Base-by-base conservation (phyloP, 176 grass and related monocot species). In the Rhynchospora breviuscula region DNA sequence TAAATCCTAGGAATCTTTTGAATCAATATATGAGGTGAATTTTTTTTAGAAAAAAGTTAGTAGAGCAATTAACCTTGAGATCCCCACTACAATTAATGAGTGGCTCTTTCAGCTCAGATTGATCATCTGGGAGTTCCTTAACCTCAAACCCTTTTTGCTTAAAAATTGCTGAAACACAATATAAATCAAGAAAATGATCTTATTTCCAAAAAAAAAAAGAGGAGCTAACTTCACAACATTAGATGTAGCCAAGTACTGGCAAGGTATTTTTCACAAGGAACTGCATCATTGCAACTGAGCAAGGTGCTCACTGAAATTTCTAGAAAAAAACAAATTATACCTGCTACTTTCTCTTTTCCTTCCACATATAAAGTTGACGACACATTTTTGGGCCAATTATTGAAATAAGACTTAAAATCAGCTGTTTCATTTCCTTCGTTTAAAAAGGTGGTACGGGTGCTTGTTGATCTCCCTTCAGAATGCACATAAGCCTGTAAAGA, bases 321-420 rank as follows among this genome's bases (percentile, higher is more conserved):
- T 53, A 53, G 54, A 8, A 54, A 46, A 54, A 46, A 31, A 52
- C 0, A 54, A 54, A 76, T 76, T 76, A 1, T 18, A 95, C 93
- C 93, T 92, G 93, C 93, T 61, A 92, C 93, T 90, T 95, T 95
- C 81, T 89, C 90, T 84, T 91, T 80, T 17, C 93, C 93, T 87
- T 86, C 85, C 7, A 90, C 88, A 58, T 95, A 92, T 68, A 95
- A 87, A 44, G 92, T 92, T 23, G 81, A 56, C 26, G 88, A 60
- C 47, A 59, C 76, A 89, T 85, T 97, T 63, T 84, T 85, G 15
- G 90, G 82, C 95, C 95, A 98, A 81, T 63, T 69, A 66, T 87
- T 88, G 88, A 98, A 94, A 48, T 88, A 85, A 71, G 87, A 65
- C 86, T 85, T 92, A 85, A 98, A 98, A 25, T 91, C 89, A 14